phyloP scores from a whole-genome alignment of 1,284 basidiomycete species.

The Xerocomus cyaneibrunnescens region DNA sequence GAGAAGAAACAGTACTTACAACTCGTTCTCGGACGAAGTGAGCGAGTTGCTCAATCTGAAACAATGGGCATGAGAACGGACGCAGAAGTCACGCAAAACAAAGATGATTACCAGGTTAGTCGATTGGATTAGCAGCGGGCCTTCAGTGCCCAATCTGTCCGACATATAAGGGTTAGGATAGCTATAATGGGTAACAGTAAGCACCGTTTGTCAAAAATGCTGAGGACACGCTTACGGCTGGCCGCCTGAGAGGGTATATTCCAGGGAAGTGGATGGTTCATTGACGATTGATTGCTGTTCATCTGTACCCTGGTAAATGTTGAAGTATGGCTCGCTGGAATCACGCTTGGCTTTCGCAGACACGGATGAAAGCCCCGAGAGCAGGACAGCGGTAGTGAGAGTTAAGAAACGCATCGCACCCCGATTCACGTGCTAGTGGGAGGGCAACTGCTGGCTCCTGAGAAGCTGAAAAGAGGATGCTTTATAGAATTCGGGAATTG shows the following conservation, averaged over 20 bases:
- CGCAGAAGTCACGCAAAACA: neutral
- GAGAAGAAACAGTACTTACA: constrained; percentile 4
- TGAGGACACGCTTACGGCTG: constrained; percentile 12
- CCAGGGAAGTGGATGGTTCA: constrained; percentile 20
- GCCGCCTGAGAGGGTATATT: constrained; percentile 20
- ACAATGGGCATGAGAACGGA: neutral
- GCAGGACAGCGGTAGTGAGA: constrained; percentile 5
- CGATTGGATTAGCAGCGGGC: constrained; percentile 19
- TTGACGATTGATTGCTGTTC: constrained; percentile 16
- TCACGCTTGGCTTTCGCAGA: constrained; percentile 14
- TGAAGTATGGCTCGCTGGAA: constrained; percentile 11
- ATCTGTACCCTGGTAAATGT: constrained; percentile 22
- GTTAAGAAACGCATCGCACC: constrained; percentile 12
- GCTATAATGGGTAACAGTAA: constrained; percentile 9
- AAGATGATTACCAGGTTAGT: constrained; percentile 16
- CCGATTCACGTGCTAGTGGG: neutral
- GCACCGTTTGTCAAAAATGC: neutral
- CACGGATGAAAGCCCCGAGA: constrained; percentile 12
- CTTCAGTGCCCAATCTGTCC: constrained; percentile 19
- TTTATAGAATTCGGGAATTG: constrained; percentile 11
- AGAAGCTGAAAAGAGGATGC: neutral
- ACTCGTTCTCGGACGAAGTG: constrained; percentile 58
- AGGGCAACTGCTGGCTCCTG: constrained; percentile 2
- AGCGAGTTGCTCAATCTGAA: constrained; percentile 34
- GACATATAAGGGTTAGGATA: constrained; percentile 22